Conservation (phyloP, 345 rosid genomes). For the Balakata baccata region DNA sequence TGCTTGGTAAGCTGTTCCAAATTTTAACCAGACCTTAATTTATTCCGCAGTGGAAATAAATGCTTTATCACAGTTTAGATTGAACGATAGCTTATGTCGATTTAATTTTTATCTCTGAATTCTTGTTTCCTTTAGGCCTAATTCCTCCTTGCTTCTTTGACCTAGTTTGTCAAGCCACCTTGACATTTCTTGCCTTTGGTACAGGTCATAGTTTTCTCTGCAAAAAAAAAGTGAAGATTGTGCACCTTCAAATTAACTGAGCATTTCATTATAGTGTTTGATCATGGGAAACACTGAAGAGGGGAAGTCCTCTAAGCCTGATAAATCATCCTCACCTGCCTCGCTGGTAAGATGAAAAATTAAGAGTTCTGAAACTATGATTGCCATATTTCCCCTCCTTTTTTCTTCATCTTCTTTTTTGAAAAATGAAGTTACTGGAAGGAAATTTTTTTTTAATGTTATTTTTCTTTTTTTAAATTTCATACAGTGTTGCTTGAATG, state of each 20-base stretch:
- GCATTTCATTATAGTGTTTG: slow-evolving; percentile 21
- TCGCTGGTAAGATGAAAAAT: slow-evolving; percentile 43
- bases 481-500: not conserved
- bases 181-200: slow-evolving; percentile 3
- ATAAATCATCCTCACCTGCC: slow-evolving; percentile 59
- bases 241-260: not conserved
- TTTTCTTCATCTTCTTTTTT: too few relatives aligned
- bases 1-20: not conserved
- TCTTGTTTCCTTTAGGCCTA: not conserved
- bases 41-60: not conserved
- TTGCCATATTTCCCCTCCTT: not conserved
- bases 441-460: not conserved
- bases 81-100: not conserved
- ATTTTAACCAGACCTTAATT: not conserved
- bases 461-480: not conserved
- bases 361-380: slow-evolving; percentile 7
- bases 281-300: slow-evolving; percentile 82
- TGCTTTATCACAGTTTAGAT: not conserved
- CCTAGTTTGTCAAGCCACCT: not conserved
- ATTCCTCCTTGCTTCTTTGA: not conserved
- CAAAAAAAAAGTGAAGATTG: not conserved
- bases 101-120: not conserved
- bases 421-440: not conserved
- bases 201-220: slow-evolving; percentile 21
- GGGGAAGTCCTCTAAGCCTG: slow-evolving; percentile 56